Conservation (phyloP, 768 basidiomycete genomes). For the Serendipita sp. region DNA sequence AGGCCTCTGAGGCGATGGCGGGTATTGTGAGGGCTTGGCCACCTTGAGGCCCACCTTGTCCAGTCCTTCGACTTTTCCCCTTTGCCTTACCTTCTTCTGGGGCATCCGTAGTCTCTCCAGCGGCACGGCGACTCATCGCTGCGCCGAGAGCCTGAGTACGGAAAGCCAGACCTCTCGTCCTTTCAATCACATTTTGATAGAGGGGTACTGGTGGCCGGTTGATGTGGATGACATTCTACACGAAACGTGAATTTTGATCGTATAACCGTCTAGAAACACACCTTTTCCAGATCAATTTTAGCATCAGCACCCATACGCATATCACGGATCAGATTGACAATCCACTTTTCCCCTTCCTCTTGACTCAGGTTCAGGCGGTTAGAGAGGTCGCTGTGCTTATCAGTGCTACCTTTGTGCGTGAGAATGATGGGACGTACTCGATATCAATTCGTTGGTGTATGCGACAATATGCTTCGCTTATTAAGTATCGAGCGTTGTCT, state of each 20-base stretch:
- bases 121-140: constrained; percentile 34
- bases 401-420: not conserved
- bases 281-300: constrained; percentile 95
- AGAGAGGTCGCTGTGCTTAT: constrained; percentile 57
- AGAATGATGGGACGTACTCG: constrained; percentile 34
- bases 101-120: not conserved
- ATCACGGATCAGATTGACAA: constrained; percentile 96
- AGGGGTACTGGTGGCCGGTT: constrained; percentile 77
- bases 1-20: not conserved
- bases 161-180: constrained; percentile 80
- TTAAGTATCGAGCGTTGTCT: constrained; percentile 90
- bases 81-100: not conserved
- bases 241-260: constrained; percentile 21
- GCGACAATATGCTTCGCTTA: constrained; percentile 94
- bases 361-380: constrained; percentile 83
- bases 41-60: not conserved
- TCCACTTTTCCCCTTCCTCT: constrained; percentile 98
- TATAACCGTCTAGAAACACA: constrained; percentile 19
- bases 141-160: constrained; percentile 82
- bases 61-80: not conserved
- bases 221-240: constrained; percentile 93
- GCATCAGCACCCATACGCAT: constrained; percentile 94
- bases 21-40: not conserved
- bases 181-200: constrained; percentile 90
- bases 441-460: constrained; percentile 92